Conservation (phyloP, 2,329 filamentous ascomycete genomes). For the Nothomitra cinnamomea region DNA sequence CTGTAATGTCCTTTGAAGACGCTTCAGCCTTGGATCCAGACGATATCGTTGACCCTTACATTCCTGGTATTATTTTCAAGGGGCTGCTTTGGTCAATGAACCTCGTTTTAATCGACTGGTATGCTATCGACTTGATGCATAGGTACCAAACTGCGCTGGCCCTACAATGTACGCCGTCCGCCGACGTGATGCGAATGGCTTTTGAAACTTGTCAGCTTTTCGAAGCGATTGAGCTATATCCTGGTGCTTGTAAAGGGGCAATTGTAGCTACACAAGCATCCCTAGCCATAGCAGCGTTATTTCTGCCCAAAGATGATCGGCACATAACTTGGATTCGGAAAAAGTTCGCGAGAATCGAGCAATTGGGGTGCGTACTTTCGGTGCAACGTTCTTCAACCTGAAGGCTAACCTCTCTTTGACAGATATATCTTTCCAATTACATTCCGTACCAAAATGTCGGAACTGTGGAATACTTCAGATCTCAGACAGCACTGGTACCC, state of each 20-base stretch:
- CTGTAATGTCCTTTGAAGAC: constrained; percentile 46
- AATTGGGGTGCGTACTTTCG: constrained; percentile 42
- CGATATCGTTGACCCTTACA: constrained; percentile 59
- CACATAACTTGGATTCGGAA: constrained; percentile 65
- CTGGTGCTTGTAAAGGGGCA: constrained; percentile 49
- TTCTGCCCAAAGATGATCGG: constrained; percentile 56
- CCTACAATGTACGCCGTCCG: constrained; percentile 30
- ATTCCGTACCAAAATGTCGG: constrained; percentile 58
- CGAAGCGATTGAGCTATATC: constrained; percentile 59
- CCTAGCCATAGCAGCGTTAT: constrained; percentile 59
- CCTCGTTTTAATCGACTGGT: constrained; percentile 57
- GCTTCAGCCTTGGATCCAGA: constrained; percentile 34
- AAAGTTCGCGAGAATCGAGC: constrained; percentile 65
- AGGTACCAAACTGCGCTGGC: constrained; percentile 50
- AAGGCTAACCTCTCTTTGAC: constrained; percentile 3
- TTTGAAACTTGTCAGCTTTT: constrained; percentile 61
- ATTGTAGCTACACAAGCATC: constrained; percentile 53
- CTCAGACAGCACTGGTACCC: constrained; percentile 81
- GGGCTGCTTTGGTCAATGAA: constrained; percentile 59
- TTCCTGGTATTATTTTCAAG: constrained; percentile 51
- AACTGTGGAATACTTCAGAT: constrained; percentile 53
- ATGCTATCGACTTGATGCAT: constrained; percentile 66
- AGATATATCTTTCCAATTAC: constrained; percentile 72
- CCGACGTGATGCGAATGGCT: constrained; percentile 44
- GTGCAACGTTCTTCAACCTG: constrained; percentile 2